A percentile compares a stretch with the other conserved stretches of the same genome.
These are phyloP conservation scores for Flaveria brownii DNA, from an alignment of 129 eudicot species.

Conservation along the genomic window DNA sequence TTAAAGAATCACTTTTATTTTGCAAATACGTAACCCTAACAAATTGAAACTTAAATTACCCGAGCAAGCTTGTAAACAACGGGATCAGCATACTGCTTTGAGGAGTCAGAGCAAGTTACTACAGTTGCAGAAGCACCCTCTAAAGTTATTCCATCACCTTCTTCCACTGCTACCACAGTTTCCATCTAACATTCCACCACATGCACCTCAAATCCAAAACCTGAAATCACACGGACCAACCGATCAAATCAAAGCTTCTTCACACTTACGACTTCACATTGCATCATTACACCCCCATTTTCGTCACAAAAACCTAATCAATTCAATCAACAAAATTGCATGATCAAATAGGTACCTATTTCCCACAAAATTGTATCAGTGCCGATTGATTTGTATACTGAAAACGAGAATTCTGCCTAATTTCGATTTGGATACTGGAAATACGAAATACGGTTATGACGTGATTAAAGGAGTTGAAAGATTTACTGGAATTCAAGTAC, in stretches of 20 bases:
- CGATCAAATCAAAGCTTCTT: conserved; percentile 22
- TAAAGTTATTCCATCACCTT: conserved; percentile 29
- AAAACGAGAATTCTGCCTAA: neutral
- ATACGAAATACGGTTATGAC: neutral
- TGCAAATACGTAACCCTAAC: conserved; percentile 14
- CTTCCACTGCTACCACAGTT: conserved; percentile 53
- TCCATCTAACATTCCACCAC: conserved; percentile 68
- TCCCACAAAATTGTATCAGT: neutral
- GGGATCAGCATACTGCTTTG: conserved; percentile 64
- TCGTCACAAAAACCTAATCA: conserved; percentile 14
- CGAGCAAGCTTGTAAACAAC: conserved; percentile 92
- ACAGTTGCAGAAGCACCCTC: conserved; percentile 32
- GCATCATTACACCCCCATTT: neutral
- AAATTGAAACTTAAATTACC: conserved; percentile 45
- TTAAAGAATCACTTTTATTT: neutral
- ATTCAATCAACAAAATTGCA: conserved; percentile 9
- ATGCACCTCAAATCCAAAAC: conserved; percentile 45
- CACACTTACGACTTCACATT: neutral
- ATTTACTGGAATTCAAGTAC: conserved; percentile 22
- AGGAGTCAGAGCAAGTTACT: conserved; percentile 29
- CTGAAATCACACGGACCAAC: conserved; percentile 37
- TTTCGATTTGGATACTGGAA: conserved; percentile 1
- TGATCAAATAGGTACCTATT: neutral
- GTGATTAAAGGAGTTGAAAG: neutral
- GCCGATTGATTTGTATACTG: conserved; percentile 15